These are phyloP conservation scores for Sporothrix mexicana DNA, from an alignment of 2,329 filamentous ascomycete genomes.

Conservation along the genomic window DNA sequence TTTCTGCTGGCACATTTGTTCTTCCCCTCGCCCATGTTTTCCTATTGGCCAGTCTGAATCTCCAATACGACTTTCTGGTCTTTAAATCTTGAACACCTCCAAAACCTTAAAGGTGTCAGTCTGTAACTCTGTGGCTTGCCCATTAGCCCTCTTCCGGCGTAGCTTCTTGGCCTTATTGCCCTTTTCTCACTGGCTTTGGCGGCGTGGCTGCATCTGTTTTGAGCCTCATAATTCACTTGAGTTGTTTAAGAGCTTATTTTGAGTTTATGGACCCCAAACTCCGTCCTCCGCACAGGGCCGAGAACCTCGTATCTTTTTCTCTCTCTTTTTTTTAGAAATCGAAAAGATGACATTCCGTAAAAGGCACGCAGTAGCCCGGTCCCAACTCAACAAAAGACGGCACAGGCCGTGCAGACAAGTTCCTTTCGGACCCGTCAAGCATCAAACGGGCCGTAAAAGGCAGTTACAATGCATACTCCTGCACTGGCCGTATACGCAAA, in stretches of 20 bases:
- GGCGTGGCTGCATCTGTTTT: not conserved
- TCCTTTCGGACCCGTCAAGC: not conserved
- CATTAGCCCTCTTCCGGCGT: slow-evolving; percentile 1
- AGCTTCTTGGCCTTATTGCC: slow-evolving; percentile 23
- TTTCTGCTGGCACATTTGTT: not conserved
- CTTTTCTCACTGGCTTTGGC: not conserved
- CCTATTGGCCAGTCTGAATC: not conserved
- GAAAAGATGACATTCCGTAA: not conserved
- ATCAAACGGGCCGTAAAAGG: not conserved
- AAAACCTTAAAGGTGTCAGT: not conserved
- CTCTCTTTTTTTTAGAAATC: no score
- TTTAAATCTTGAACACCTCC: not conserved
- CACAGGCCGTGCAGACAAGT: not conserved
- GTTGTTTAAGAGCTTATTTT: not conserved
- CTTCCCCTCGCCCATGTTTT: not conserved
- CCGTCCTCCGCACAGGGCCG: not conserved
- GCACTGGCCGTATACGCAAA: not conserved
- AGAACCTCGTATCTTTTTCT: no score
- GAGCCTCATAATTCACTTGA: not conserved
- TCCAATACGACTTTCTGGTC: not conserved
- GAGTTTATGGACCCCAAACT: not conserved
- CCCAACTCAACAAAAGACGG: not conserved
- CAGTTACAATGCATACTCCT: not conserved
- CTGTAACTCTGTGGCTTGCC: slow-evolving; percentile 21
- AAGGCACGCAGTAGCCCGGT: not conserved